Percentiles rank a stretch among this genome's conserved stretches.
phyloP scores from a whole-genome alignment of 345 rosid species.

The Populus simonii region DNA sequence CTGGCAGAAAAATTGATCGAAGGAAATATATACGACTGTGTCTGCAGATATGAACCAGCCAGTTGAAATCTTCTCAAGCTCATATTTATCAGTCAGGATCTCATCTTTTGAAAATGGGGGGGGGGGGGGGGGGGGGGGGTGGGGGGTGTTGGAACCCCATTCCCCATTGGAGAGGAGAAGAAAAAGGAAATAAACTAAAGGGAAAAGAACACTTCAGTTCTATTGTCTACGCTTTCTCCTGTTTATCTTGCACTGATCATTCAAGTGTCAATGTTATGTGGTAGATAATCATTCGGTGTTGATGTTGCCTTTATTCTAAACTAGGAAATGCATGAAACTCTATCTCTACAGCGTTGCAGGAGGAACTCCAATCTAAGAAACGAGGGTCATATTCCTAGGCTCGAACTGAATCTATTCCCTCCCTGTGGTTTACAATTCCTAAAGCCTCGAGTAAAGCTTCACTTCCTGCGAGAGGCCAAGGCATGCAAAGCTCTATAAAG shows the following conservation, averaged over 20 bases:
- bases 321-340: no score
- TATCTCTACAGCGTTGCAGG: no score
- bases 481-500: no score
- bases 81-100: neutral
- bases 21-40: conserved; percentile 87
- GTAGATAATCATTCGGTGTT: neutral
- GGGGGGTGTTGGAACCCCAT: no score
- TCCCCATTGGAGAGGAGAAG: neutral
- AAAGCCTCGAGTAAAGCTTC: neutral
- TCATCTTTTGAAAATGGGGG: neutral
- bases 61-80: conserved; percentile 10
- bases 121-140: no score
- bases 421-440: neutral
- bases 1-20: conserved; percentile 79
- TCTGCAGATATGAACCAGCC: conserved; percentile 83
- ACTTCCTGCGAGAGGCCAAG: neutral
- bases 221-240: neutral
- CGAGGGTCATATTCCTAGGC: no score
- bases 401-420: no score
- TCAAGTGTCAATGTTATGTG: neutral
- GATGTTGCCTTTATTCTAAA: neutral
- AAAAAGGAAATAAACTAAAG: neutral
- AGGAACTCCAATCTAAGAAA: no score
- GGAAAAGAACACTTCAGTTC: neutral
- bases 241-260: neutral